phyloP scores from a whole-genome alignment of 2,329 filamentous ascomycete genomes.

The Cercospora sojina region DNA sequence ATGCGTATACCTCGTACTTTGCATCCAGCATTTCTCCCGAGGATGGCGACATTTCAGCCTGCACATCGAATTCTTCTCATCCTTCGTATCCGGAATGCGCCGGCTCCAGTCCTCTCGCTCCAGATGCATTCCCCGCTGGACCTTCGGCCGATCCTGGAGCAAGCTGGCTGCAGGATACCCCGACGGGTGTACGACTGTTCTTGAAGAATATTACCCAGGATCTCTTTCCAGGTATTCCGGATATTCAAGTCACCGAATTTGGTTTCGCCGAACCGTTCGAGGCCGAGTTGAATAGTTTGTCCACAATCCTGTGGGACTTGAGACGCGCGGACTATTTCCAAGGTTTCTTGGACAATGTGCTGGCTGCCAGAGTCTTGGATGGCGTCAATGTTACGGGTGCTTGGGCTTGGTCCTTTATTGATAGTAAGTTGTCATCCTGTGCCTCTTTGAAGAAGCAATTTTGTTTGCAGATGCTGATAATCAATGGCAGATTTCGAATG shows the following conservation, averaged over 20 bases:
- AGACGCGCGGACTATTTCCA: conserved; percentile 35
- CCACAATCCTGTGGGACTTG: conserved; percentile 36
- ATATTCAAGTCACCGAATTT: conserved; percentile 41
- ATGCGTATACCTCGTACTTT: conserved; percentile 41
- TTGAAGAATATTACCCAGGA: conserved; percentile 40
- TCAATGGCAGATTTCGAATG: conserved; percentile 34
- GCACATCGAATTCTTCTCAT: conserved; percentile 43
- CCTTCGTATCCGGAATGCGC: conserved; percentile 47
- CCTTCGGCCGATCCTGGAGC: conserved; percentile 42
- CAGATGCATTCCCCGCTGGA: conserved; percentile 47
- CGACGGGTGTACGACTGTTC: conserved; percentile 39
- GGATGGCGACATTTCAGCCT: conserved; percentile 39
- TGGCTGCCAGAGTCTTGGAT: conserved; percentile 40
- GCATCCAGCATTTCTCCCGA: conserved; percentile 35
- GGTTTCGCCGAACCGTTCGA: conserved; percentile 42
- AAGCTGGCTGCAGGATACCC: conserved; percentile 40
- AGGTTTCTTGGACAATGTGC: conserved; percentile 38
- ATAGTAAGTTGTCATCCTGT: conserved; percentile 29
- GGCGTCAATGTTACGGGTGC: conserved; percentile 39
- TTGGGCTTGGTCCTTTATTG: conserved; percentile 41
- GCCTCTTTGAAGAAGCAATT: not conserved
- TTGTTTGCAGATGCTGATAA: not conserved
- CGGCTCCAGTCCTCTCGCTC: conserved; percentile 31
- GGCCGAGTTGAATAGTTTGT: conserved; percentile 31
- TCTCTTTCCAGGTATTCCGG: conserved; percentile 45